Conservation (phyloP, 441 rosid genomes). For the Populus trichocarpa region DNA sequence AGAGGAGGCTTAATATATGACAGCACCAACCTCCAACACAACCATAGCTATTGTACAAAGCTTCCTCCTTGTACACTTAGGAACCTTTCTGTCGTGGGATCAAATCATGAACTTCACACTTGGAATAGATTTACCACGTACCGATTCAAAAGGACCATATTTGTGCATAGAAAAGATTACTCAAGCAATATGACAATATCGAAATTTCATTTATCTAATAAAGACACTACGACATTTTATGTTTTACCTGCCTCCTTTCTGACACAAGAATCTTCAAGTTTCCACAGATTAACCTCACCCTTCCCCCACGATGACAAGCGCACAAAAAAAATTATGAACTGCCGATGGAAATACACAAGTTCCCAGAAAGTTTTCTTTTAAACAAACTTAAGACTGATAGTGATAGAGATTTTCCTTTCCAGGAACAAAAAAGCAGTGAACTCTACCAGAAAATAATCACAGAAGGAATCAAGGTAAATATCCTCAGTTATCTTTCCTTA, state of each 20-base stretch:
- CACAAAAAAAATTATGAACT: too few species aligned
- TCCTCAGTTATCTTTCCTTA: not conserved
- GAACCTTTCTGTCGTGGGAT: too few species aligned
- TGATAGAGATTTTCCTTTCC: not conserved
- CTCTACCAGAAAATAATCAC: not conserved
- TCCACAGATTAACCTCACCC: not conserved
- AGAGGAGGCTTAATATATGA: too few species aligned
- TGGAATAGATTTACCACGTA: too few species aligned
- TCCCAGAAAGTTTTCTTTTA: not conserved
- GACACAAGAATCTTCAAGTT: not conserved
- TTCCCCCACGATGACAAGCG: not conserved
- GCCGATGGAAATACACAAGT: not conserved
- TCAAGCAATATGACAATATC: not conserved
- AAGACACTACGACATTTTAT: not conserved
- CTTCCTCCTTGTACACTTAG: too few species aligned
- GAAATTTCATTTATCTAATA: not conserved
- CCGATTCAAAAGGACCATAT: too few species aligned
- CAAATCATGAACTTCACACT: too few species aligned
- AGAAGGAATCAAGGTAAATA: not conserved
- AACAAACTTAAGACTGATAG: not conserved
- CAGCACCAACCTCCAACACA: too few species aligned
- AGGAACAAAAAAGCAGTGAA: not conserved
- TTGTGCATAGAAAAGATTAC: too few species aligned
- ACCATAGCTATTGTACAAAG: too few species aligned
- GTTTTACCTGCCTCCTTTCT: not conserved